Percentiles rank a stretch among this genome's conserved stretches.
Evolutionary conservation across 345 rosid genomes (phyloP).

Genomic region (Ceriops zippeliana): DNA sequence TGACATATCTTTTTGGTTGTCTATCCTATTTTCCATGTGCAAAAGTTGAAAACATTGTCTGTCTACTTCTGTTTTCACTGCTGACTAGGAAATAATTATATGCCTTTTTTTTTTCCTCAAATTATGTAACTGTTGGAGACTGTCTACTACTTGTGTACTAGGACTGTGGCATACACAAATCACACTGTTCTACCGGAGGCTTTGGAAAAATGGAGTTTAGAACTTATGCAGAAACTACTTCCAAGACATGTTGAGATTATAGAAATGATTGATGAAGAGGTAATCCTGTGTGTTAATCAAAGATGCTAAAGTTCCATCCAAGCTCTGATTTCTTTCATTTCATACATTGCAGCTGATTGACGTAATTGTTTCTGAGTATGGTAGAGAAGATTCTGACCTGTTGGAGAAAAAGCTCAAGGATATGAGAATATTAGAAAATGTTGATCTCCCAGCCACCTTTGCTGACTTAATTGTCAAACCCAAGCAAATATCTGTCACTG

Average conservation of each 20-base stretch:
- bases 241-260: constrained; percentile 81
- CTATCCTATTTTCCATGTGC: too few relatives aligned
- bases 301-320: constrained; percentile 3
- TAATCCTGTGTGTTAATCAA: constrained; percentile 23
- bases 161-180: constrained; percentile 84
- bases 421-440: constrained; percentile 76
- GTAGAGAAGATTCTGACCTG: constrained; percentile 44
- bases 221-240: constrained; percentile 66
- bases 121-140: constrained; percentile 4
- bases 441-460: constrained; percentile 60
- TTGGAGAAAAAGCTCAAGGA: constrained; percentile 60
- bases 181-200: constrained; percentile 88
- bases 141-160: constrained; percentile 21
- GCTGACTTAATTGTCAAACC: constrained; percentile 61
- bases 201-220: constrained; percentile 84
- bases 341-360: constrained; percentile 46
- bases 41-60: neutral
- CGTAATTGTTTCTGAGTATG: constrained; percentile 60
- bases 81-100: neutral
- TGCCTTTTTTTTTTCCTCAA: neutral
- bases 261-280: constrained; percentile 83
- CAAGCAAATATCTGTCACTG: constrained; percentile 27
- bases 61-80: neutral
- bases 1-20: too few relatives aligned
- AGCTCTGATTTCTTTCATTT: constrained; percentile 17